Conservation (phyloP, 2,329 filamentous ascomycete genomes). For the Aspergillus texensis region DNA sequence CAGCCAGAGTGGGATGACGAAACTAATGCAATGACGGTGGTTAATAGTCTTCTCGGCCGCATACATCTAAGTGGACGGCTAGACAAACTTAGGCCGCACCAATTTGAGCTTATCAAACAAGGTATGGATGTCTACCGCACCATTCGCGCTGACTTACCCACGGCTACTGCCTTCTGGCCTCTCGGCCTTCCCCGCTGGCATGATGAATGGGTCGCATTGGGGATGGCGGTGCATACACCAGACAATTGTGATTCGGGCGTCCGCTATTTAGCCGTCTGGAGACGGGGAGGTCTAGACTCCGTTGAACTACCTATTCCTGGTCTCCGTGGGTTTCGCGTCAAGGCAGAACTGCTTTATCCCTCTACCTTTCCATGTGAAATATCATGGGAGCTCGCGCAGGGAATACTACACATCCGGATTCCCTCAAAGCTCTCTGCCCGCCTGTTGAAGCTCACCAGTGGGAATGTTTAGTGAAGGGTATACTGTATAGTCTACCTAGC, state of each 20-base stretch:
- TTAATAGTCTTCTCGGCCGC: constrained; percentile 38
- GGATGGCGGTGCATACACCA: constrained; percentile 16
- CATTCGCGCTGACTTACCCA: constrained; percentile 25
- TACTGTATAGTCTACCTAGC: background rate
- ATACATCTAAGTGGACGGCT: constrained; percentile 36
- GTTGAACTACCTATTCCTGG: constrained; percentile 8
- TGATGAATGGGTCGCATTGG: constrained; percentile 35
- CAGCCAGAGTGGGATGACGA: constrained; percentile 39
- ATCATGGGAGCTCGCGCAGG: constrained; percentile 3
- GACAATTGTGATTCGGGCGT: background rate
- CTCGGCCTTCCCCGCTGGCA: constrained; percentile 37
- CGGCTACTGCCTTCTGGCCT: constrained; percentile 35
- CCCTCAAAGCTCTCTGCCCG: constrained; percentile 11
- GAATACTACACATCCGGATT: constrained; percentile 6
- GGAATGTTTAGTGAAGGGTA: background rate
- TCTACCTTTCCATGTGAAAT: background rate
- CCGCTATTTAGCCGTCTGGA: constrained; percentile 26
- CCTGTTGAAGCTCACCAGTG: constrained; percentile 11
- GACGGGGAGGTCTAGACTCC: constrained; percentile 15
- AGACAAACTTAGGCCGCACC: constrained; percentile 25
- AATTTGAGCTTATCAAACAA: constrained; percentile 29
- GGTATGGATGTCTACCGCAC: constrained; percentile 35
- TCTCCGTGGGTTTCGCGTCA: background rate
- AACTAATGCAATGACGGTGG: constrained; percentile 37
- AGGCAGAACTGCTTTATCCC: constrained; percentile 14